Base-by-base conservation (phyloP, 176 grass and related monocot species). In the Aegilops umbellulata region DNA sequence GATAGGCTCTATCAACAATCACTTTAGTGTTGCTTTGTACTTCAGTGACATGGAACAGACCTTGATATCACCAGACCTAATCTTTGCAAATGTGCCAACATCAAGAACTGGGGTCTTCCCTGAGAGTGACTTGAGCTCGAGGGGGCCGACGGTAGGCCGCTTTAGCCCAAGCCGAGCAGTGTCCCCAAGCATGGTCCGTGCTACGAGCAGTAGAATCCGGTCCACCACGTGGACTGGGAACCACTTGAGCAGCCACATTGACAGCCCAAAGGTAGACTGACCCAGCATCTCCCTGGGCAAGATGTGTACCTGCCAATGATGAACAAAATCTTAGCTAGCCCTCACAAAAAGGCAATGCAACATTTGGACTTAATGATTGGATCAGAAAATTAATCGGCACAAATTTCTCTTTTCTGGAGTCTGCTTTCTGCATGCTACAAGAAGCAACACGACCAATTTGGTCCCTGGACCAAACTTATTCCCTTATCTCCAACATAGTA, bases 71-170 rank as follows among this genome's bases (percentile, higher is more conserved):
- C 92, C 90, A 20, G 97, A 96, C 46, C 91, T 99, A 66, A 99
- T 96, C 88, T 90, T 96, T 46, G 89, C 89, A 63, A 96, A 91
- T 65, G 97, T 90, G 76, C 97, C 97, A 36, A 94, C 92, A 20
- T 99, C 97, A 81, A 99, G 97, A 69, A 99, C 94, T 9, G 97
- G 97, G 17, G 97, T 99, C 88, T 99, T 99, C 16, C 97, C 97
- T n/a, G 94, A 94, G 49, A 93, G 78, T 14, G 94, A 93, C 79
- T 99, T 99, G 83, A 96, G 94, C 87, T 96, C 82, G 27, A 99
- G 90, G 32, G 97, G 97, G 12, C 97, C 97, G n/a, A 90, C 17
- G 22, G 76, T 58, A 67, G 97, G 97, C 39, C 97, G 92, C 62
- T 83, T 92, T 70, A 99, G 92, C 55, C 97, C 94, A 5, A 90